Evolutionary conservation across 495 filamentous ascomycete species (phyloP).

Genomic region (Podospora pseudopauciseta): DNA sequence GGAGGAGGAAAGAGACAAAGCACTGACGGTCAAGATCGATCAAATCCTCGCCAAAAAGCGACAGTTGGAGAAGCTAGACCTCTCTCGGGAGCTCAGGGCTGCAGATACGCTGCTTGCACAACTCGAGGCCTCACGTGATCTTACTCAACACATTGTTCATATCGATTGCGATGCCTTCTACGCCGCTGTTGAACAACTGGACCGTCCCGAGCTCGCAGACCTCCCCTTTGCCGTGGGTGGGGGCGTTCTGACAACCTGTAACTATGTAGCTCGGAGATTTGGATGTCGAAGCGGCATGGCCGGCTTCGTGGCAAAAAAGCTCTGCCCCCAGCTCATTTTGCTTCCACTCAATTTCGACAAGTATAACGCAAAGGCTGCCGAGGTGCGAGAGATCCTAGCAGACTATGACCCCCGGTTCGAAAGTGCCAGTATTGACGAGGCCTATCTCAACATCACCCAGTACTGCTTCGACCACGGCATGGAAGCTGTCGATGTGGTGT

Average conservation of each 20-base stretch:
- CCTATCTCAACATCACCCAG: constrained; percentile 90
- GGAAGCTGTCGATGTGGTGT: constrained; percentile 66
- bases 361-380: constrained; percentile 84
- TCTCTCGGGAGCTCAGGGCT: constrained; percentile 64
- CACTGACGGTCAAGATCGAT: constrained; percentile 82
- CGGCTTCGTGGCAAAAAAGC: constrained; percentile 87
- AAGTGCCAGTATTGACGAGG: constrained; percentile 91
- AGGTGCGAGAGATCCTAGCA: constrained; percentile 77
- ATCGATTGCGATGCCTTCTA: constrained; percentile 99
- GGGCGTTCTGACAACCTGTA: constrained; percentile 90
- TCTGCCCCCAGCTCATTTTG: constrained; percentile 84
- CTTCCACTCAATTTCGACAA: constrained; percentile 84
- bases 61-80: constrained; percentile 70
- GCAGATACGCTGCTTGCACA: constrained; percentile 81
- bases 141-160: constrained; percentile 82
- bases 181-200: constrained; percentile 89
- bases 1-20: constrained; percentile 77
- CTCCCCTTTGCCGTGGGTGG: constrained; percentile 91
- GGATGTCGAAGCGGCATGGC: constrained; percentile 95
- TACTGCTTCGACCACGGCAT: constrained; percentile 71
- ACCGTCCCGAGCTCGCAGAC: constrained; percentile 81
- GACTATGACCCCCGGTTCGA: constrained; percentile 89
- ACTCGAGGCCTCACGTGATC: constrained; percentile 72
- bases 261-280: constrained; percentile 86
- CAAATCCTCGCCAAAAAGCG: constrained; percentile 72